These are phyloP conservation scores for Coniella lustricola DNA, from an alignment of 2,329 filamentous ascomycete genomes.

Conservation along the genomic window DNA sequence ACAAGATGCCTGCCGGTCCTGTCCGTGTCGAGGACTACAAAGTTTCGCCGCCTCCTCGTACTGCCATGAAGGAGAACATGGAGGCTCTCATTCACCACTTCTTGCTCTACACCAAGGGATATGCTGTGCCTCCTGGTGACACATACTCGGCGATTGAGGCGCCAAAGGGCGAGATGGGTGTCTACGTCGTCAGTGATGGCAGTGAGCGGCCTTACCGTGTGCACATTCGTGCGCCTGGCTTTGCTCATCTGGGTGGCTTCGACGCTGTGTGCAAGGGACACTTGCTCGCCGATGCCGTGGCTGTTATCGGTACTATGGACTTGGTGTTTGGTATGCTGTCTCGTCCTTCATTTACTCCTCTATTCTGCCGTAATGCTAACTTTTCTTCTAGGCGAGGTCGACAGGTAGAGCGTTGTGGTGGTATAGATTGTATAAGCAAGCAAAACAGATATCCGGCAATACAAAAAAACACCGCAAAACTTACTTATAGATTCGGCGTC, in stretches of 20 bases:
- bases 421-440: slow-evolving; percentile 10
- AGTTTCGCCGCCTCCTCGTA: slow-evolving; percentile 87
- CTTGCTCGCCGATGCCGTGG: slow-evolving; percentile 90
- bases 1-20: slow-evolving; percentile 95
- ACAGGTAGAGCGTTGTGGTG: slow-evolving; percentile 40
- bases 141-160: slow-evolving; percentile 98
- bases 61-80: slow-evolving; percentile 99
- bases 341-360: neutral
- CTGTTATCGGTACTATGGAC: slow-evolving; percentile 88
- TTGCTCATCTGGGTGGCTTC: slow-evolving; percentile 89
- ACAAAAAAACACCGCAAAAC: slow-evolving; percentile 6
- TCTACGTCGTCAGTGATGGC: slow-evolving; percentile 92
- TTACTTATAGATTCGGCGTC: slow-evolving; percentile 4
- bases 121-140: slow-evolving; percentile 92
- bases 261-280: slow-evolving; percentile 91
- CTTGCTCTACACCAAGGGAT: slow-evolving; percentile 96
- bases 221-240: slow-evolving; percentile 94
- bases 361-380: slow-evolving; percentile 26
- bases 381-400: slow-evolving; percentile 47
- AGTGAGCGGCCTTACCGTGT: slow-evolving; percentile 95
- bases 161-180: slow-evolving; percentile 99
- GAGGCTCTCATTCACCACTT: slow-evolving; percentile 99
- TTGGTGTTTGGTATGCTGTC: slow-evolving; percentile 69
- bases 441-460: slow-evolving; percentile 1
- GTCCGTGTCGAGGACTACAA: slow-evolving; percentile 98